Conservation (phyloP, 768 basidiomycete genomes). For the Amanita pallidorosea region DNA sequence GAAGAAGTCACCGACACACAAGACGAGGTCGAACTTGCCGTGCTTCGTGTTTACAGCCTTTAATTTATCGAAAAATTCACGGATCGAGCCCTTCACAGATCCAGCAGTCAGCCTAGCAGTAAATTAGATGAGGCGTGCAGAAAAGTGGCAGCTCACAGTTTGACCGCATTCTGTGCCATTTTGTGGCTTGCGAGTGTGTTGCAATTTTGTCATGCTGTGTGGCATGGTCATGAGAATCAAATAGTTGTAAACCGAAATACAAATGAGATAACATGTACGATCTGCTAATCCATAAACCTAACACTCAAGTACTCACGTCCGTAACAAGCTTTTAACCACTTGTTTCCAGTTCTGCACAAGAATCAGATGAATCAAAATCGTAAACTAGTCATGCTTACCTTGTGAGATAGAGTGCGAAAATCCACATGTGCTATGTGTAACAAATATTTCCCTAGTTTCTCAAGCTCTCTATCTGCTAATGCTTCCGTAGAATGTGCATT, state of each 20-base stretch:
- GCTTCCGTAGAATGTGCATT: conserved; percentile 59
- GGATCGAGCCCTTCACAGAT: conserved; percentile 64
- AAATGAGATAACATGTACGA: neutral
- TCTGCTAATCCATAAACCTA: neutral
- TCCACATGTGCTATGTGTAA: conserved; percentile 52
- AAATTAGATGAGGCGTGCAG: conserved; percentile 4
- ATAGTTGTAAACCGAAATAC: neutral
- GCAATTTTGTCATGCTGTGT: neutral
- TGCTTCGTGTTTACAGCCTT: conserved; percentile 82
- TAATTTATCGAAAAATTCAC: conserved; percentile 71
- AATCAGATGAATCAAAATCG: neutral
- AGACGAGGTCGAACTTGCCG: conserved; percentile 80
- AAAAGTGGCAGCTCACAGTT: conserved; percentile 5
- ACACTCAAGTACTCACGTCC: conserved; percentile 1
- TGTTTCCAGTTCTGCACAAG: conserved; percentile 39
- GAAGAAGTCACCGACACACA: conserved; percentile 84
- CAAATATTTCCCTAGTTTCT: conserved; percentile 55
- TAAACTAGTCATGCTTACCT: conserved; percentile 29
- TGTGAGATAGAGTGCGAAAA: conserved; percentile 56
- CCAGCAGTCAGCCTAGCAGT: conserved; percentile 59
- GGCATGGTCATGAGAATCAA: neutral
- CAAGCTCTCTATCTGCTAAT: conserved; percentile 58
- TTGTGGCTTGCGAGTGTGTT: neutral
- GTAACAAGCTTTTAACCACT: conserved; percentile 29
- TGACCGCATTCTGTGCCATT: conserved; percentile 2